These are phyloP conservation scores for Daldinia vernicosa DNA, from an alignment of 495 filamentous ascomycete genomes.

Conservation along the genomic window DNA sequence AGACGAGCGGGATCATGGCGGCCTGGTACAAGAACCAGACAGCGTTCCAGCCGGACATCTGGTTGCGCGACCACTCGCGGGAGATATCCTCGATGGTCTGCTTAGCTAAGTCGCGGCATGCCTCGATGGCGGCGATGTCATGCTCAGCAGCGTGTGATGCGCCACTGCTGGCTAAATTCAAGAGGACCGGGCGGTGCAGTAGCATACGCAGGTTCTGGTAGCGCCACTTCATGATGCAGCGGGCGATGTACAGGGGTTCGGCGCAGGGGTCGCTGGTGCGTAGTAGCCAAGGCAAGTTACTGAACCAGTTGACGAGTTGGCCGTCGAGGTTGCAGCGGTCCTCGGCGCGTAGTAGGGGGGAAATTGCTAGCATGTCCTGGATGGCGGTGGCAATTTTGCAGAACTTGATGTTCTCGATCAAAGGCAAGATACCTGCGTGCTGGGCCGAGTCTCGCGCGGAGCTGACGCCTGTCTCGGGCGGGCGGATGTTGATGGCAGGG, in stretches of 20 bases:
- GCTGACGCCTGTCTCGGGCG: constrained; percentile 66
- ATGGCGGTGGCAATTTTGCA: constrained; percentile 81
- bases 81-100: constrained; percentile 76
- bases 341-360: constrained; percentile 69
- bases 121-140: constrained; percentile 73
- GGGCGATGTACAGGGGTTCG: constrained; percentile 71
- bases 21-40: constrained; percentile 87
- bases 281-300: constrained; percentile 75
- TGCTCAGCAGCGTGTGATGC: constrained; percentile 69
- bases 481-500: constrained; percentile 74
- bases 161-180: constrained; percentile 74
- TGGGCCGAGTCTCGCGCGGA: constrained; percentile 60
- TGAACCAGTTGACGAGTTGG: constrained; percentile 76
- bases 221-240: constrained; percentile 83
- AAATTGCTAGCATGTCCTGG: constrained; percentile 77
- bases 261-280: constrained; percentile 74
- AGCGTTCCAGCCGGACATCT: constrained; percentile 83
- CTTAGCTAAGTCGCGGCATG: constrained; percentile 73
- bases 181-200: constrained; percentile 77
- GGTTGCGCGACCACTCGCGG: constrained; percentile 71
- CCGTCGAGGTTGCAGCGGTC: constrained; percentile 72
- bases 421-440: constrained; percentile 70
- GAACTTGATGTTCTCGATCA: constrained; percentile 81
- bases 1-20: constrained; percentile 78
- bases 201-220: constrained; percentile 82